These are phyloP conservation scores for Agrostemma githago DNA, from an alignment of 148 eudicot genomes.

Conservation along the genomic window DNA sequence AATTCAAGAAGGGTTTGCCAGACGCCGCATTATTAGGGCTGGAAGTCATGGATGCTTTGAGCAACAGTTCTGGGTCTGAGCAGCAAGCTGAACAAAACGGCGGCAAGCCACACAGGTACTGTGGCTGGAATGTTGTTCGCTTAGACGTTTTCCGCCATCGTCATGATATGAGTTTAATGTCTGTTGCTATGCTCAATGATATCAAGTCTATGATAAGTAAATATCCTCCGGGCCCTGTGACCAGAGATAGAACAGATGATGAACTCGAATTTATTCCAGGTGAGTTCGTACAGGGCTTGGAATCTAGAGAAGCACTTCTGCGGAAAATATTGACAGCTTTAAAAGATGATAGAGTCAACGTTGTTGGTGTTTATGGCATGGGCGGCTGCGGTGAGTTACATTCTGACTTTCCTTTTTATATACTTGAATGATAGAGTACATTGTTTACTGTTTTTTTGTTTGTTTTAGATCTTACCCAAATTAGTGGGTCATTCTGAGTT, in stretches of 20 bases:
- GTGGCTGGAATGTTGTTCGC: not conserved
- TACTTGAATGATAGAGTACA: no score
- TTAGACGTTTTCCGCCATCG: not conserved
- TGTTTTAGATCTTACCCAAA: no score
- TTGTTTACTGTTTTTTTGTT: no score
- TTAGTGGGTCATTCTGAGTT: no score
- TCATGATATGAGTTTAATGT: conserved; percentile 6
- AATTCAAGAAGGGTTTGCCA: not conserved
- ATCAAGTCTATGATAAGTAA: not conserved
- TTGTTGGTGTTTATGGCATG: not conserved
- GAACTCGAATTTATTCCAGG: no score
- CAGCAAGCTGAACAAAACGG: not conserved
- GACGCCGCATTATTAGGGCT: not conserved
- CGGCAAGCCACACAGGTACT: not conserved
- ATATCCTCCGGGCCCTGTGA: not conserved
- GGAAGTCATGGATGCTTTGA: conserved; percentile 6
- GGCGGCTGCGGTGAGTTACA: conserved; percentile 8
- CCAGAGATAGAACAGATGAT: conserved; percentile 2
- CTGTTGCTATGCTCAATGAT: not conserved
- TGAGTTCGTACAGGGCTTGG: no score
- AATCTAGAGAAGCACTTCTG: no score
- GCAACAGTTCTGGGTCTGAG: not conserved
- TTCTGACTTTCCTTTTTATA: no score
- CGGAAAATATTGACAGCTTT: no score
- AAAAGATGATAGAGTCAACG: conserved; percentile 7